These are phyloP conservation scores for Daldinia vernicosa DNA, from an alignment of 495 filamentous ascomycete species.

Conservation along the genomic window DNA sequence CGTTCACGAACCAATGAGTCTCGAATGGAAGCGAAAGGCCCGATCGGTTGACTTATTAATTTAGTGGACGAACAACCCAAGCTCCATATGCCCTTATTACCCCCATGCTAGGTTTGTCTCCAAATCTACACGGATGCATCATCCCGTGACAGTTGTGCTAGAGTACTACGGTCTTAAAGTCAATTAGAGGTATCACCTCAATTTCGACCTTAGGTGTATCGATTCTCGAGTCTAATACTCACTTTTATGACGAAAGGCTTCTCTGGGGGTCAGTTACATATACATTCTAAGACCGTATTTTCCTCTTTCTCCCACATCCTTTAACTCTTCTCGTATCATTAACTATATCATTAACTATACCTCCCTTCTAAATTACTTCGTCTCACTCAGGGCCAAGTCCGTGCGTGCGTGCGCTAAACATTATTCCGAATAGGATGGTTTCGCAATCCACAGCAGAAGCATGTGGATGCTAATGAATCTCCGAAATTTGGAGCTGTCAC, in stretches of 20 bases:
- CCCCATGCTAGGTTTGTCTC: conserved; percentile 6
- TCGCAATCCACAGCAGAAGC: conserved; percentile 29
- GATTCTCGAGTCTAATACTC: conserved; percentile 3
- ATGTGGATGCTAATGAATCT: conserved; percentile 25
- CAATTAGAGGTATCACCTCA: conserved; percentile 1
- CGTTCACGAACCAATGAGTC: conserved; percentile 40
- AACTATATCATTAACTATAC: background rate
- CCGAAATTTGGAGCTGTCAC: conserved; percentile 31
- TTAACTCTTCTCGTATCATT: background rate
- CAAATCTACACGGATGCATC: conserved; percentile 15
- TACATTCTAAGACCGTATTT: conserved; percentile 4
- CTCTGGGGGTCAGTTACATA: background rate
- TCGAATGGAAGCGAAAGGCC: conserved; percentile 40
- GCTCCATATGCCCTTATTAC: conserved; percentile 2
- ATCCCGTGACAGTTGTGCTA: conserved; percentile 19
- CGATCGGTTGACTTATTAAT: conserved; percentile 21
- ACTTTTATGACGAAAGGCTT: background rate
- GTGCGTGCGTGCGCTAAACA: background rate
- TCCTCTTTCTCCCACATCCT: background rate
- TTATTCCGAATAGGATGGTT: conserved; percentile 27
- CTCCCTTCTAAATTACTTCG: background rate
- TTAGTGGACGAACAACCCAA: conserved; percentile 9
- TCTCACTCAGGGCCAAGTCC: background rate
- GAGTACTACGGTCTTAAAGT: conserved; percentile 21
- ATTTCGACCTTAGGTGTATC: conserved; percentile 9